Base-by-base conservation (phyloP, 805 yeast genomes). In the Torulaspora delbrueckii region DNA sequence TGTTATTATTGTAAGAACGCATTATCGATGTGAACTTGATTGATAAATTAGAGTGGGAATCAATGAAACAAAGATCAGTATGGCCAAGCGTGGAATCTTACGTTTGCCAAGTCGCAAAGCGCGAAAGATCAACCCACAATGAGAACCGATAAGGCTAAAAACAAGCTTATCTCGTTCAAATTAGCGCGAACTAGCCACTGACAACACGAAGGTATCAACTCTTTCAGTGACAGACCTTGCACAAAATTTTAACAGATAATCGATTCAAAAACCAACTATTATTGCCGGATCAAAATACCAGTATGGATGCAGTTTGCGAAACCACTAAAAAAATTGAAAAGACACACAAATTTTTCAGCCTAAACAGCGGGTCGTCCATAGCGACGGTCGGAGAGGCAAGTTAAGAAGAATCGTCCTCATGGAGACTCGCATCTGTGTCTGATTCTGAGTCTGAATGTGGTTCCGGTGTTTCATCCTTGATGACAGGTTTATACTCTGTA, bases 1-100 rank as follows among this genome's bases (percentile, higher is more conserved):
- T 42, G 14, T 46, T 43, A 24, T 41, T 45, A 31, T 43, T 42
- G 35, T 48, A 45, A 6, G 48, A 39, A 26, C 47, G 52, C 52
- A 48, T 48, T 16, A 30, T 27, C 6, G 23, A 26, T 12, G 36
- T 10, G 5, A 10, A 13, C n/a, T 8, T 19, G 27, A 8, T 33
- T 7, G 9, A 16, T 25, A 16, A 26, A 25, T 33, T 8, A 16
- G 13, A 31, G 10, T 8, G 31, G 14, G 13, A 25, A 37, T 19
- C 22, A 19, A 19, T 26, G 32, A 18, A 27, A 14, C 3, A 16
- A 14, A 14, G 34, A 8, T 14, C 10, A 14, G 13, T 18, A 10
- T 19, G 25, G 16, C 24, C 2, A 34, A 22, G 25, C n/a, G 19
- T 31, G 34, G 9, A 31, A 31, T 13, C 19, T 18, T 31, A 16